These are phyloP conservation scores for Lentinula detonsa DNA, from an alignment of 768 basidiomycete genomes.

Conservation along the genomic window DNA sequence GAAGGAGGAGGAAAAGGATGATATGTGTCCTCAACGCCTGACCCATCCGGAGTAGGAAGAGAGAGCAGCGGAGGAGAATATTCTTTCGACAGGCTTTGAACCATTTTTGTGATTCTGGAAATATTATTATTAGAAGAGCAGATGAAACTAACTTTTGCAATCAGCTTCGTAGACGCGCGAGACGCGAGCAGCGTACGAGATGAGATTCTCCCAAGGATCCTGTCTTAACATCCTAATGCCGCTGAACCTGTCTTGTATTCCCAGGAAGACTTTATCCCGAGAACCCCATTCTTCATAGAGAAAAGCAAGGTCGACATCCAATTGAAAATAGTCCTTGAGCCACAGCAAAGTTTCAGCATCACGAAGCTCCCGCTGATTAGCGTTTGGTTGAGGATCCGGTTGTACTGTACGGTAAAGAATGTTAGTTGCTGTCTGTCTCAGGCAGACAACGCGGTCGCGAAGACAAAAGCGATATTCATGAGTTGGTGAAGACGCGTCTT, in stretches of 20 bases:
- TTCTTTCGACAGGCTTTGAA: constrained; percentile 71
- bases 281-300: constrained; percentile 75
- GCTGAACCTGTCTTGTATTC: constrained; percentile 53
- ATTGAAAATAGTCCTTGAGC: constrained; percentile 86
- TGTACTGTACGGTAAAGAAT: constrained; percentile 71
- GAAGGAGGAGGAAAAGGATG: constrained; percentile 85
- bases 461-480: constrained; percentile 79
- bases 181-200: constrained; percentile 60
- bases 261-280: constrained; percentile 71
- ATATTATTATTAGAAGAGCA: constrained; percentile 99
- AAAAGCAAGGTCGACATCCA: constrained; percentile 62
- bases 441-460: constrained; percentile 76
- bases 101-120: constrained; percentile 88
- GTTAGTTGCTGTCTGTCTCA: constrained; percentile 63
- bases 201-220: constrained; percentile 93
- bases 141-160: constrained; percentile 63
- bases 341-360: constrained; percentile 67
- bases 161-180: not conserved
- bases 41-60: constrained; percentile 25
- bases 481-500: constrained; percentile 17
- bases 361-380: constrained; percentile 25
- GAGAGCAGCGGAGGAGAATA: constrained; percentile 70
- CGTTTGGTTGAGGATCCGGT: constrained; percentile 36
- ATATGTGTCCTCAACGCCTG: constrained; percentile 34
- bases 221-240: constrained; percentile 88